A percentile compares a stretch with the other conserved stretches of the same genome.
These are phyloP conservation scores for Trametes cingulata DNA, from an alignment of 768 basidiomycete genomes.

Conservation along the genomic window DNA sequence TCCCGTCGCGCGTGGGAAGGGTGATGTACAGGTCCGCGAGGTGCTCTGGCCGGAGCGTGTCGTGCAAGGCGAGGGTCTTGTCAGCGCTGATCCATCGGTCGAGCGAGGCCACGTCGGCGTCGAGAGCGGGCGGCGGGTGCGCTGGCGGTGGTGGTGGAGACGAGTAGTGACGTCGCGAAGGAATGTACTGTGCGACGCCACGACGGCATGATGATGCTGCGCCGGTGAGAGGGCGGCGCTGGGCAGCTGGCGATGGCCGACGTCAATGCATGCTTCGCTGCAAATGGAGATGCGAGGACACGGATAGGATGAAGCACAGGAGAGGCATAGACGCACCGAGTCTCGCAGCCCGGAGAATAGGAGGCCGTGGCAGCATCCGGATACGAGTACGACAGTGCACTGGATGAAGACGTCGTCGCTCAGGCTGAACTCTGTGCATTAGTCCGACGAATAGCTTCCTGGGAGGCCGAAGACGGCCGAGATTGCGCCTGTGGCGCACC, in stretches of 20 bases:
- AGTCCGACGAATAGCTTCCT: not conserved
- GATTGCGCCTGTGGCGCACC: not conserved
- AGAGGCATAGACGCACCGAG: constrained; percentile 6
- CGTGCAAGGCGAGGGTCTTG: constrained; percentile 46
- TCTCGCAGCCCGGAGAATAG: not conserved
- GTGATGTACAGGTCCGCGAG: constrained; percentile 67
- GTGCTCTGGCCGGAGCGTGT: constrained; percentile 55
- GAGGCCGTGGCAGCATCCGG: constrained; percentile 13
- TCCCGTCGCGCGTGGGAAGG: constrained; percentile 71
- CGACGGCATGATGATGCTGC: constrained; percentile 4
- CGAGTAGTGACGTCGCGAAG: constrained; percentile 16
- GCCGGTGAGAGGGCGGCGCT: constrained; percentile 19
- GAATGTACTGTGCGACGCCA: constrained; percentile 14
- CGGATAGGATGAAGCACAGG: constrained; percentile 2
- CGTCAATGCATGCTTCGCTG: constrained; percentile 12
- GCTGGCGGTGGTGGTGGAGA: constrained; percentile 11
- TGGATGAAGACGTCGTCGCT: not conserved
- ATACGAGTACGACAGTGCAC: constrained; percentile 7
- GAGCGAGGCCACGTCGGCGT: constrained; percentile 29
- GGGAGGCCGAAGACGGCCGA: constrained; percentile 4
- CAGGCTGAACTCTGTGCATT: not conserved
- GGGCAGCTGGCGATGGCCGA: constrained; percentile 11
- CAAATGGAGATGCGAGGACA: constrained; percentile 12
- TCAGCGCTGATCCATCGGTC: constrained; percentile 57
- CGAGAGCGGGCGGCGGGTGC: constrained; percentile 1